These are phyloP conservation scores for Cryptococcus sp. DNA, from an alignment of 1,284 basidiomycete genomes.

Conservation along the genomic window DNA sequence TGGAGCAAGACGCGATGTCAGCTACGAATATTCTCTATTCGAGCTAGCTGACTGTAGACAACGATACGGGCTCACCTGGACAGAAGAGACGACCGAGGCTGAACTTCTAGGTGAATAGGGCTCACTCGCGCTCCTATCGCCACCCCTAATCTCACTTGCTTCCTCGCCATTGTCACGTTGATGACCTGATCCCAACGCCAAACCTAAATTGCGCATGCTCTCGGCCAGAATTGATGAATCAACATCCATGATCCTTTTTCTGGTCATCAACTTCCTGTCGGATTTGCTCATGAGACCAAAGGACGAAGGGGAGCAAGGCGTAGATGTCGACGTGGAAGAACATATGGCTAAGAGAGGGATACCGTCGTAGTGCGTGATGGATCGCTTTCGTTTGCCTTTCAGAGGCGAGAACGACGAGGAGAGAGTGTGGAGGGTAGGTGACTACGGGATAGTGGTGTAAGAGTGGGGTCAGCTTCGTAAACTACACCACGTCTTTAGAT, in stretches of 20 bases:
- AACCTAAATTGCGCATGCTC: neutral
- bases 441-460: too few relatives aligned
- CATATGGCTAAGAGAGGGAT: constrained; percentile 12
- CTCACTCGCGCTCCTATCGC: neutral
- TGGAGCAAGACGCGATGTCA: too few relatives aligned
- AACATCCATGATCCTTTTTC: constrained; percentile 7
- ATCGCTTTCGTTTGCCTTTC: constrained; percentile 16
- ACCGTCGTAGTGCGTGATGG: constrained; percentile 14
- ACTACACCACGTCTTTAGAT: too few relatives aligned
- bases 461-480: too few relatives aligned
- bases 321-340: constrained; percentile 2
- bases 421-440: neutral
- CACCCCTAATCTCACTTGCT: neutral
- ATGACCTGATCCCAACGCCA: neutral
- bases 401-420: neutral
- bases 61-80: too few relatives aligned
- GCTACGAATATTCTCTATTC: too few relatives aligned
- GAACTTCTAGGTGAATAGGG: too few relatives aligned
- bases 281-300: too few relatives aligned
- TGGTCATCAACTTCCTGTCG: constrained; percentile 1
- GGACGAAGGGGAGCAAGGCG: constrained; percentile 3
- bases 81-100: too few relatives aligned
- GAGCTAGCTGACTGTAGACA: too few relatives aligned
- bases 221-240: constrained; percentile 2
- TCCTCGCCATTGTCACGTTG: neutral